Conservation (phyloP, 805 yeast species). For the Starmerella gropengiesseri region DNA sequence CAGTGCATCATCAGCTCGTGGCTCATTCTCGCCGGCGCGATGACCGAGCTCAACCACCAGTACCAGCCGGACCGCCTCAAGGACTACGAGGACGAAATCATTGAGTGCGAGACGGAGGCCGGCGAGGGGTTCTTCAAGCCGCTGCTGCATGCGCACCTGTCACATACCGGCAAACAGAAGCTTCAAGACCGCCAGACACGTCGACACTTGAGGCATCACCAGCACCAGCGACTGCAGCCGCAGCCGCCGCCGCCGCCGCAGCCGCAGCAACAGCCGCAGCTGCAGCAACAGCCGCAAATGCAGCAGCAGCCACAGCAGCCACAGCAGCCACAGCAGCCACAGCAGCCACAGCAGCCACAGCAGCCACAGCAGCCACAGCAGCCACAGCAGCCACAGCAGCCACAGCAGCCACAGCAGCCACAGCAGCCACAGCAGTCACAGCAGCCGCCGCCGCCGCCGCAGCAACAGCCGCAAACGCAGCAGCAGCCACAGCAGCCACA, state of each 20-base stretch:
- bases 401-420: slow-evolving; percentile 19
- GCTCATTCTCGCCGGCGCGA: slow-evolving; percentile 13
- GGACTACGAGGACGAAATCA: background rate
- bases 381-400: slow-evolving; percentile 14
- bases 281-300: no score
- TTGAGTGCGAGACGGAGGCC: background rate
- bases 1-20: slow-evolving; percentile 10
- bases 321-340: no score
- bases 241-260: no score
- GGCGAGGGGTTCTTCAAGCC: background rate
- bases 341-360: no score
- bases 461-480: slow-evolving; percentile 3
- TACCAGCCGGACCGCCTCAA: background rate
- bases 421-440: slow-evolving; percentile 19
- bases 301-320: no score
- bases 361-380: background rate
- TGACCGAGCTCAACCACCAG: slow-evolving; percentile 13
- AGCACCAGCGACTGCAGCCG: no score
- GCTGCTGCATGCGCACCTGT: background rate
- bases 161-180: no score
- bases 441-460: slow-evolving; percentile 22
- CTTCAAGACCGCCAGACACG: no score
- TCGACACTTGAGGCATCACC: no score
- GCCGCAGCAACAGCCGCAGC: no score
- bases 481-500: slow-evolving; percentile 5